Evolutionary conservation across 164 flowering plant species (phyloP), one percentile per base, ranked within the genome.

Genomic region (Nelumbo lutea): DNA sequence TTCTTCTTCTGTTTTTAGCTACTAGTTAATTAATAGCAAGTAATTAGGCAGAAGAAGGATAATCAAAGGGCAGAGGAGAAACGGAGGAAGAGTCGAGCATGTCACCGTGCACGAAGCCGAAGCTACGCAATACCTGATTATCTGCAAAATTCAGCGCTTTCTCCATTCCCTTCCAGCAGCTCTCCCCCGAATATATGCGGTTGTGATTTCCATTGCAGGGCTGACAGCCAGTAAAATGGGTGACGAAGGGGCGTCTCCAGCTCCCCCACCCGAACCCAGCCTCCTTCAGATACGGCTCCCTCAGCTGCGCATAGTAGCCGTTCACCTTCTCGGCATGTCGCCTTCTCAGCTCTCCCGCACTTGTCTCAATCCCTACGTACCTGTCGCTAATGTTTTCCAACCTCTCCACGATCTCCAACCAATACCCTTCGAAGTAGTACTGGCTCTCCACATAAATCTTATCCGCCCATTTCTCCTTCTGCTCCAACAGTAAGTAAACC

Each of bases 171-270:
- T 82, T 75, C 86, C 82, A 83, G 62, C 98, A 94, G 15, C 77
- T 71, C 65, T 85, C 79, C 0, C 85, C 90, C 1, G 83, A 51
- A 67, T 90, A 91, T 72, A 78, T 79, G 81, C 77, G 51, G 64
- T 90, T 94, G 77, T 90, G 97, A 56, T 81, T 68, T 70, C 98
- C 98, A 67, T 90, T 91, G 67, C 97, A 91, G 0, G 97, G 97
- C 79, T 94, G 96, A 60, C 98, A 94, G 3, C 98, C 98, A 5
- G 97, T 89, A 77, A 94, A 94, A 64, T 94, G 98, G 38, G 97
- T 94, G 42, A 94, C 78, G 65, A 91, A 88, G 61, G 98, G 98
- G 55, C 95, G 47, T 67, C 93, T 72, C 80, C 82, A 68, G 48
- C 90, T 74, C 15, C 76, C 83, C 50, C 13, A 68, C 55, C 80